Percentiles rank a stretch among this genome's conserved stretches.
phyloP scores from a whole-genome alignment of 345 rosid genomes.

The Dipteronia dyeriana region DNA sequence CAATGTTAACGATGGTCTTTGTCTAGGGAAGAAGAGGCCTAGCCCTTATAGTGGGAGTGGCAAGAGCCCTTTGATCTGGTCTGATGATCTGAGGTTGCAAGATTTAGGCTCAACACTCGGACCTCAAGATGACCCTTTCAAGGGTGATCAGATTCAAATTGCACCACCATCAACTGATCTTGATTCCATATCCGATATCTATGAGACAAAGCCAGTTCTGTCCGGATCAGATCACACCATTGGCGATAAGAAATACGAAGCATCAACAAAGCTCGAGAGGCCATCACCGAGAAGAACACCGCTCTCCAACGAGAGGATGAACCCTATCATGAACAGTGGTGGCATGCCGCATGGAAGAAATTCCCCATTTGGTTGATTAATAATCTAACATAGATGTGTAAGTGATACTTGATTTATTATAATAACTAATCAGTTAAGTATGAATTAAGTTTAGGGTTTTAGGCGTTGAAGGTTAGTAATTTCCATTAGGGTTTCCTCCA shows the following conservation, averaged over 20 bases:
- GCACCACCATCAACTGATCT: conserved; percentile 49
- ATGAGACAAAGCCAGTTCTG: conserved; percentile 66
- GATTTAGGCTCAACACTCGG: conserved; percentile 42
- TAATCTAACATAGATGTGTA: conserved; percentile 5
- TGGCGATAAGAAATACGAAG: conserved; percentile 48
- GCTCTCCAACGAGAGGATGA: conserved; percentile 49
- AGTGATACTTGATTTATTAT: conserved; percentile 10
- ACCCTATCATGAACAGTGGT: conserved; percentile 50
- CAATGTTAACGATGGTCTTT: conserved; percentile 43
- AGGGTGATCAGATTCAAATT: conserved; percentile 49
- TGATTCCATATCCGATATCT: conserved; percentile 73
- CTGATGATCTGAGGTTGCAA: conserved; percentile 71
- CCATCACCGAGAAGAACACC: conserved; percentile 71
- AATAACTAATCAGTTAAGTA: conserved; percentile 17
- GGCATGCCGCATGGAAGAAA: conserved; percentile 56
- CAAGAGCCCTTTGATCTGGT: conserved; percentile 77
- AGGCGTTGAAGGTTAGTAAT: conserved; percentile 18
- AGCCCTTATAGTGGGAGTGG: conserved; percentile 58
- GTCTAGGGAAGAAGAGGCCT: conserved; percentile 73
- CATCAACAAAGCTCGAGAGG: conserved; percentile 53
- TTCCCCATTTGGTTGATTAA: conserved; percentile 57
- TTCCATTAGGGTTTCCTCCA: conserved; percentile 26
- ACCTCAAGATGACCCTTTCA: conserved; percentile 44
- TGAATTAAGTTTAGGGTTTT: conserved; percentile 31
- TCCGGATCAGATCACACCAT: conserved; percentile 46